A percentile compares a stretch with the other conserved stretches of the same genome.
phyloP scores from a whole-genome alignment of 176 grass and related monocot species.

The Hsuehochloa calcarea region DNA sequence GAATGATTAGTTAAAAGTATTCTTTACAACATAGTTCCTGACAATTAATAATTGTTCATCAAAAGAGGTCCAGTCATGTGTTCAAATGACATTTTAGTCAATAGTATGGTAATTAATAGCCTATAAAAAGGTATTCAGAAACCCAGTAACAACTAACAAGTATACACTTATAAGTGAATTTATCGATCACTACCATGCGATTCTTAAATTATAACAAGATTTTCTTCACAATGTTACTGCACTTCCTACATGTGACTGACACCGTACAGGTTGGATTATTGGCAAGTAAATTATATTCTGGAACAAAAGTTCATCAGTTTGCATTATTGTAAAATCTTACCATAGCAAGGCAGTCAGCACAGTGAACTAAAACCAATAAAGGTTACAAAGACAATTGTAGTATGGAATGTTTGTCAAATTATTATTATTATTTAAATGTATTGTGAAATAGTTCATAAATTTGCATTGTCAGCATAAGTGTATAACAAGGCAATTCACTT shows the following conservation, averaged over 20 bases:
- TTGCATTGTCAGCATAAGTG: neutral
- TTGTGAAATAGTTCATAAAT: neutral
- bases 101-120: neutral
- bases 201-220: slow-evolving; percentile 4
- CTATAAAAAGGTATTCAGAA: slow-evolving; percentile 16
- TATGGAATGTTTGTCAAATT: neutral
- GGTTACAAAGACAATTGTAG: neutral
- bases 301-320: neutral
- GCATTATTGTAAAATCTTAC: slow-evolving; percentile 2
- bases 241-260: neutral
- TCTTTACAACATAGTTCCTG: slow-evolving; percentile 9
- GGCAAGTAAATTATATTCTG: neutral
- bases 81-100: neutral
- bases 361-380: neutral
- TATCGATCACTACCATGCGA: neutral
- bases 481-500: neutral
- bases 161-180: neutral
- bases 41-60: neutral
- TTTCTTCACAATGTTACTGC: neutral
- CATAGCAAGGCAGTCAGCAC: neutral
- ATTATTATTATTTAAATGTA: neutral
- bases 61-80: neutral
- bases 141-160: neutral
- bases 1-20: neutral
- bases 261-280: neutral